These are phyloP conservation scores for Cyclocybe cylindracea DNA, from an alignment of 768 basidiomycete species.

Conservation along the genomic window DNA sequence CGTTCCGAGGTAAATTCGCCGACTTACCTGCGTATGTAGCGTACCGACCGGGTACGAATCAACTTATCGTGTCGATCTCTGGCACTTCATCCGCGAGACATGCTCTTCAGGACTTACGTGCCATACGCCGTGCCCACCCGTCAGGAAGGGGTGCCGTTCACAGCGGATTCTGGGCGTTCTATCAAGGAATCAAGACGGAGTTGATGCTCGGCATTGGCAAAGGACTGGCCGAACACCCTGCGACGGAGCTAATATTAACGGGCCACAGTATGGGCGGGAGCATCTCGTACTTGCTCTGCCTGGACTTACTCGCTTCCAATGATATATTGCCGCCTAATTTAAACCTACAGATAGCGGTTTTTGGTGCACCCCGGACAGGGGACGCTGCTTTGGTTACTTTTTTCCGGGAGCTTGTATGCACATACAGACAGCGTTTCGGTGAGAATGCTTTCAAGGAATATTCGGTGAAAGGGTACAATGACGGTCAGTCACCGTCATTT, in stretches of 20 bases:
- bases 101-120: constrained; percentile 47
- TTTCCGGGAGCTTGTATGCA: constrained; percentile 38
- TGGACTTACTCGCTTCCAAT: constrained; percentile 43
- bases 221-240: constrained; percentile 34
- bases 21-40: constrained; percentile 48
- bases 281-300: constrained; percentile 48
- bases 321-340: constrained; percentile 27
- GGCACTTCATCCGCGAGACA: constrained; percentile 48
- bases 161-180: constrained; percentile 56
- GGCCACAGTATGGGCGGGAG: constrained; percentile 63
- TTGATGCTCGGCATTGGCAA: constrained; percentile 38
- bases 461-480: constrained; percentile 55
- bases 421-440: constrained; percentile 36
- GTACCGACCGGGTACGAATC: constrained; percentile 42
- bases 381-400: constrained; percentile 40
- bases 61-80: constrained; percentile 53
- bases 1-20: constrained; percentile 43
- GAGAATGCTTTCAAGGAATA: constrained; percentile 42
- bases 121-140: constrained; percentile 38
- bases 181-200: constrained; percentile 37
- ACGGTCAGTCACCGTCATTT: constrained; percentile 37
- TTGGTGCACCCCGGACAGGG: constrained; percentile 54
- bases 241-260: constrained; percentile 46
- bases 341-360: constrained; percentile 43
- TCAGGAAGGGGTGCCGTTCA: constrained; percentile 44